A percentile compares a stretch with the other conserved stretches of the same genome.
These are phyloP conservation scores for Plenodomus biglobosus DNA, from an alignment of 2,329 filamentous ascomycete species.

Conservation along the genomic window DNA sequence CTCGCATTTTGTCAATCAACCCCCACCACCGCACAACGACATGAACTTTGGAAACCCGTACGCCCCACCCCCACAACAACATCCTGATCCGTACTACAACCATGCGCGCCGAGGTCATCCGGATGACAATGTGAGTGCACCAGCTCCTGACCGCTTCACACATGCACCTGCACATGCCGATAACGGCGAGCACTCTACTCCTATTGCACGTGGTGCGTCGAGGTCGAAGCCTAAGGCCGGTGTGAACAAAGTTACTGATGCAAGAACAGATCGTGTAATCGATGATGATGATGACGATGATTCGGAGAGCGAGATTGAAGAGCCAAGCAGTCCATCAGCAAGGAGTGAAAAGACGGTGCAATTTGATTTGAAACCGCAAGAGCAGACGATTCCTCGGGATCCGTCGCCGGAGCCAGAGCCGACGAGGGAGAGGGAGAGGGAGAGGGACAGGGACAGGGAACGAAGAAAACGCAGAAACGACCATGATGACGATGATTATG, in stretches of 20 bases:
- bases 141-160: constrained; percentile 28
- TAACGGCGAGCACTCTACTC: background rate
- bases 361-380: constrained; percentile 41
- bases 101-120: constrained; percentile 33
- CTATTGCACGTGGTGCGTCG: constrained; percentile 39
- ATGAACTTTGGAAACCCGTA: constrained; percentile 33
- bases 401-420: constrained; percentile 13
- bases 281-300: background rate
- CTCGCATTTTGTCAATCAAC: constrained; percentile 28
- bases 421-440: background rate
- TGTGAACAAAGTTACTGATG: constrained; percentile 6
- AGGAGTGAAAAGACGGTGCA: constrained; percentile 41
- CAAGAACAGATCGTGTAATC: constrained; percentile 29
- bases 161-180: constrained; percentile 25
- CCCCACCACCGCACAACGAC: constrained; percentile 30
- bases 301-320: background rate
- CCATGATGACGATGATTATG: no score
- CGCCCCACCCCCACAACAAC: constrained; percentile 22
- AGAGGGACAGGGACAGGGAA: background rate
- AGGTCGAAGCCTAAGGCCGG: constrained; percentile 30
- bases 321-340: constrained; percentile 18
- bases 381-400: constrained; percentile 21
- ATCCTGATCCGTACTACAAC: constrained; percentile 35
- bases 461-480: no score
- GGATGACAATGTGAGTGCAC: constrained; percentile 56